Base-by-base conservation (phyloP, 2,329 filamentous ascomycete species). In the Penicillium thymicola region DNA sequence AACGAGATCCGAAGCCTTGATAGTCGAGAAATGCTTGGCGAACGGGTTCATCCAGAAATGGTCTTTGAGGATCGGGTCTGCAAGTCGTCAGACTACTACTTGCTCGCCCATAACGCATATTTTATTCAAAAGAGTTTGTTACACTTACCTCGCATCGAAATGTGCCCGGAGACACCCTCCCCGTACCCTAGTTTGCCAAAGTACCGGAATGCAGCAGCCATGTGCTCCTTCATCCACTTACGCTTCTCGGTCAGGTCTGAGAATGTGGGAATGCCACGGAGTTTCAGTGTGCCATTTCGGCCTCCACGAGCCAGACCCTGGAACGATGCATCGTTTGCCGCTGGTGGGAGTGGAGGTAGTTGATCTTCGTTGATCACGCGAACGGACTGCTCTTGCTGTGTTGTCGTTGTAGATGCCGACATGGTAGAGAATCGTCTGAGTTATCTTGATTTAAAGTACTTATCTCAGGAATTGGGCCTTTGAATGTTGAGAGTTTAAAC, bases 221-320 rank as follows among this genome's bases (percentile, higher is more conserved):
- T 76, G 45, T 76, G 75, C 57, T 81, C 77, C 64, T 82, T 84
- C 60, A 83, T 76, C 68, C 81, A 82, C 55, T 80, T 72, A 28
- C 81, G 76, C 60, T 82, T 75, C 51, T 78, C 70, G 10, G 74
- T 69, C n/a, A 70, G 68, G 54, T 78, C 70, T 5, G 65, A 65
- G 58, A 78, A 77, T 18, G 65, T 73, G 8, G 75, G 76, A 34
- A 75, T 74, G 1, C 72, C 72, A 2, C 59, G 65, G 7, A 75
- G 62, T 58, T 75, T 75, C 52, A 75, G 60, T 0, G 67, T 70
- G 5, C 71, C 73, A 25, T 68, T 62, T 6, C 72, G 71, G 37
- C 70, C 64, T 25, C 73, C 72, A 14, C 73, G 73, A n/a, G 72
- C 73, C 2, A 68, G 54, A 7, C 70, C 63, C 50, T 75, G 73